Evolutionary conservation across 106 monocot genomes (phyloP), one percentile per base, ranked within the genome.

Genomic region (Dioscorea zingiberensis): DNA sequence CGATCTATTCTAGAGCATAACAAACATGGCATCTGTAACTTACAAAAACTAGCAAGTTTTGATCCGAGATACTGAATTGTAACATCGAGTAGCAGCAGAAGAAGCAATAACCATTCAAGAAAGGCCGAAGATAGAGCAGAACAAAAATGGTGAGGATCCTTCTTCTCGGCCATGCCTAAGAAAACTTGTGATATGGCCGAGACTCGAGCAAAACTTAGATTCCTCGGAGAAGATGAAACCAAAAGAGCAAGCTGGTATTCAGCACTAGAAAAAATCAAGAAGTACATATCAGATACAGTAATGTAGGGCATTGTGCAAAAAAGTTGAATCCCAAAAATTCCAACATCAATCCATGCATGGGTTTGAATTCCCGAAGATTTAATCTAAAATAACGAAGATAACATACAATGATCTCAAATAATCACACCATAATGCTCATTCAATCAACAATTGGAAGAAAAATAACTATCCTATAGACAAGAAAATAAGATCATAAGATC

Each of bases 1-100:
- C 47, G 47, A 27, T 65, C 64, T 21, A 58, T 18, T 47, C 73
- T 73, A 14, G 73, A 65, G 58, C 73, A 73, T 24, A 73, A 47
- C 25, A 73, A 45, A 49, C 73, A 73, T 47, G 73, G 73, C 12
- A 27, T 65, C 48, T 65, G 73, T 48, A 73, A 21, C 21, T 65
- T 73, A 21, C 56, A 58, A 30, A 57, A 58, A 18, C 47, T 7
- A 58, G 65, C 64, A 47, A 73, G n/a, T 66, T 65, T 73, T 29
- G 38, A 47, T 8, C 58, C 38, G 2, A 65, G 23, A 62, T 47
- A 73, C 9, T 51, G 54, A 56, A 64, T 47, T 13, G 58, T 47
- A 16, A 54, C 73, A 66, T 73, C 58, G 25, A 73, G 23, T 15
- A 66, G 58, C 25, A 73, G 47, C 9, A 73, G 15, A 28, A 66